Evolutionary conservation across 176 grass and related monocot genomes (phyloP).

Genomic region (Tillandsia fasciculata): DNA sequence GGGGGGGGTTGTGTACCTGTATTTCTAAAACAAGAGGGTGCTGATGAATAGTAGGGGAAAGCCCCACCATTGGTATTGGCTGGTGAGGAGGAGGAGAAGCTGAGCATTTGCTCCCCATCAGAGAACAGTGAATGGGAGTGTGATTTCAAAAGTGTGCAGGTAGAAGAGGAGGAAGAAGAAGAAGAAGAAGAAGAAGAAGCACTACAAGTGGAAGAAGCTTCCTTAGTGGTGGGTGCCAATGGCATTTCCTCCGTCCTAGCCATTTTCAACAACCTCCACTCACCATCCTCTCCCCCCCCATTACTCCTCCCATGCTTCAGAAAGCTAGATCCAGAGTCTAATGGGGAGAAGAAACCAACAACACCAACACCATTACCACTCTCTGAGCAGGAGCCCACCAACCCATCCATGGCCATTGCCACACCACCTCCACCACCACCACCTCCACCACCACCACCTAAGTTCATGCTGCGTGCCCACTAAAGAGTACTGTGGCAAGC

Average conservation of each 20-base stretch:
- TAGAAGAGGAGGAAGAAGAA: no score
- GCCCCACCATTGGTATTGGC: constrained; percentile 15
- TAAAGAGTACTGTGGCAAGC: no score
- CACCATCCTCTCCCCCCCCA: constrained; percentile 15
- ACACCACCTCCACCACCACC: constrained; percentile 29
- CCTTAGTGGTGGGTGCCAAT: constrained; percentile 1
- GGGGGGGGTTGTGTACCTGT: not conserved
- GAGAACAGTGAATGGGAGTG: constrained; percentile 21
- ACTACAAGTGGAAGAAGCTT: not conserved
- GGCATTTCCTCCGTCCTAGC: constrained; percentile 27
- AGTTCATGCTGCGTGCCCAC: no score
- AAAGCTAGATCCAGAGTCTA: constrained; percentile 13
- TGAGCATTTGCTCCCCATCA: constrained; percentile 36
- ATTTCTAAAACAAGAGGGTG: constrained; percentile 17
- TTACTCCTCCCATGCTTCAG: constrained; percentile 27
- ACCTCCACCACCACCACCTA: constrained; percentile 6
- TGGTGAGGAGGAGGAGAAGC: constrained; percentile 28
- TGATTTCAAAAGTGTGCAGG: constrained; percentile 2
- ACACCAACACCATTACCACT: constrained; percentile 5
- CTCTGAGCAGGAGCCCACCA: constrained; percentile 20
- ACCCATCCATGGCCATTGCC: constrained; percentile 27
- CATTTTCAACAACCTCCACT: constrained; percentile 33
- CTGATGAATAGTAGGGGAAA: constrained; percentile 21
- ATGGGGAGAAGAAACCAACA: constrained; percentile 1
- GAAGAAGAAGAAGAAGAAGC: no score